Base-by-base conservation (phyloP, 2,329 filamentous ascomycete species). In the Hansfordia pulvinata region DNA sequence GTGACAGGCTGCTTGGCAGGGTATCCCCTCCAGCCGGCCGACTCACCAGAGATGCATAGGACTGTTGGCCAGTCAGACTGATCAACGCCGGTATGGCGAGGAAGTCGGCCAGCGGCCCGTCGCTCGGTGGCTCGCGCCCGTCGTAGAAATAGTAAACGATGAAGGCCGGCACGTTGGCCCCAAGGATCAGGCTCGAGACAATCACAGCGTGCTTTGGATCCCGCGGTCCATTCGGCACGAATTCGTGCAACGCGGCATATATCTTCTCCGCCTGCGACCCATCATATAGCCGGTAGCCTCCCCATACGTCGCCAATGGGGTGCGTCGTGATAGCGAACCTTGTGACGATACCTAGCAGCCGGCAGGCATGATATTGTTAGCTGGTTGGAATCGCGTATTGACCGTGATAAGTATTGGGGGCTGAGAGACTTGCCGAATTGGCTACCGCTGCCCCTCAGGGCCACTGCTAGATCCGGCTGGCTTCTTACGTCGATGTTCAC, bases 281-380 rank as follows among this genome's bases (percentile, higher is more conserved):
- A 15, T 35, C 39, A 33, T 54, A 57, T n/a, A 47, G 26, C 3
- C 50, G 43, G 5, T 37, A 37, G 3, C 54, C 53, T 10, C 53
- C 54, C 50, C 51, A 58, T 12, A 56, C 43, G 25, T 51, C 29
- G 14, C 39, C 47, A 17, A 52, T 46, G 9, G 46, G 41, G 30
- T 43, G 30, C 2, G 46, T 39, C 28, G 43, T 38, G 22, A 50
- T 30, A 6, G 42, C 45, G 30, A 47, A 53, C 23, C 42, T 38
- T 4, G 50, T 50, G 8, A 50, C 40, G 26, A 54, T 51, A 13
- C 47, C 47, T 49, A n/a, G n/a, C n/a, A n/a, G 28, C 18, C 25
- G 6, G n/a, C 20, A 22, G 20, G n/a, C 15, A 9, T 30, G 8
- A 33, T 23, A 17, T 13, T 21, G 12, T 33, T 11, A 22, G 17